Conservation (phyloP, 495 filamentous ascomycete genomes). For the Neurospora intermedia region DNA sequence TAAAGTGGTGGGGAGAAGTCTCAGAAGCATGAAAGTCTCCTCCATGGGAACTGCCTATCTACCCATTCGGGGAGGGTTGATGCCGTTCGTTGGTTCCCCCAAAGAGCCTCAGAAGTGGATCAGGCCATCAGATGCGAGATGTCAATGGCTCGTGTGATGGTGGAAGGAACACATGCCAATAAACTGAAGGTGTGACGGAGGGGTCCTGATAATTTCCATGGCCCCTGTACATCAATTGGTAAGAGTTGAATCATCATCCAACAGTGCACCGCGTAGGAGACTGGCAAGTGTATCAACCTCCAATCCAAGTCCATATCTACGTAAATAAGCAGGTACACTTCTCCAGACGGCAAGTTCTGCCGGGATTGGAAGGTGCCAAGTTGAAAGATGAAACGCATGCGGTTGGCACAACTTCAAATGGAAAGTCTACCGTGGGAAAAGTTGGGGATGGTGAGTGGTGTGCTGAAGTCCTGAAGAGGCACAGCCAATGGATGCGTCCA, state of each 20-base stretch:
- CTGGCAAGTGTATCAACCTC: background rate
- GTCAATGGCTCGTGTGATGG: background rate
- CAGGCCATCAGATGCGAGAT: background rate
- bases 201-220: background rate
- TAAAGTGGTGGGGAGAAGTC: background rate
- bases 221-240: background rate
- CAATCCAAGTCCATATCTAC: background rate
- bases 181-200: background rate
- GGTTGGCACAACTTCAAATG: background rate
- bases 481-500: background rate
- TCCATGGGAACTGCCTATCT: background rate
- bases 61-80: background rate
- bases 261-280: background rate
- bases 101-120: background rate
- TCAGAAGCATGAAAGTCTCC: background rate
- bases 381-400: background rate
- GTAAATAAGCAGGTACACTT: background rate
- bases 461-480: background rate
- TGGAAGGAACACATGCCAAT: background rate
- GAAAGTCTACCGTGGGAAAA: background rate
- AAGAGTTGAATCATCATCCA: background rate
- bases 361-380: background rate
- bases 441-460: background rate
- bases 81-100: background rate
- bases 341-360: background rate